A percentile compares a stretch with the other conserved stretches of the same genome.
phyloP scores from a whole-genome alignment of 495 filamentous ascomycete species.

The Lepidopterella palustris region DNA sequence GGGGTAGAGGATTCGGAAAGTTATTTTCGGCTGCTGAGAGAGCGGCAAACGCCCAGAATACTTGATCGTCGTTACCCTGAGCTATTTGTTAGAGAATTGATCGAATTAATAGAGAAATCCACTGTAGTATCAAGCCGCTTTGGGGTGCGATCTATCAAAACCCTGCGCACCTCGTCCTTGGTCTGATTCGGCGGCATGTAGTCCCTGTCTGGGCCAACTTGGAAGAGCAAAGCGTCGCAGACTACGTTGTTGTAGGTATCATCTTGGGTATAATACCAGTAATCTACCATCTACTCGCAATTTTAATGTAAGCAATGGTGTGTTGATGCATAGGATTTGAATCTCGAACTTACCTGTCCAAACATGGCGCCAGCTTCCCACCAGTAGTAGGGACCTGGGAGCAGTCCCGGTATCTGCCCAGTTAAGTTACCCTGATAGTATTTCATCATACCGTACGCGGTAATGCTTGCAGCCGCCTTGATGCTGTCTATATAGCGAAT shows the following conservation, averaged over 20 bases:
- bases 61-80: slow-evolving; percentile 79
- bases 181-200: slow-evolving; percentile 55
- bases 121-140: neutral
- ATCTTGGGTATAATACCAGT: slow-evolving; percentile 73
- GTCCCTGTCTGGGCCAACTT: slow-evolving; percentile 59
- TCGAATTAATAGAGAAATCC: neutral
- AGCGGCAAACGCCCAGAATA: slow-evolving; percentile 77
- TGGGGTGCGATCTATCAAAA: too few species aligned
- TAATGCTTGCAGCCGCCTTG: slow-evolving; percentile 51
- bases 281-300: slow-evolving; percentile 54
- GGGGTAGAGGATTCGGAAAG: slow-evolving; percentile 43
- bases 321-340: neutral
- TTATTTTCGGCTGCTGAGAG: slow-evolving; percentile 77
- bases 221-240: slow-evolving; percentile 58
- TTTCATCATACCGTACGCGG: slow-evolving; percentile 57
- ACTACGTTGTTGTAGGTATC: slow-evolving; percentile 58
- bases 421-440: slow-evolving; percentile 58
- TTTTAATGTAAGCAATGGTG: neutral
- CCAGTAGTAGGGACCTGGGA: slow-evolving; percentile 56
- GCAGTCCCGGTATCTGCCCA: slow-evolving; percentile 56
- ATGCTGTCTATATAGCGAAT: too few species aligned
- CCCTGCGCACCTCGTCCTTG: slow-evolving; percentile 43
- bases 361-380: slow-evolving; percentile 70
- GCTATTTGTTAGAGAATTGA: neutral
- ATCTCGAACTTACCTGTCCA: slow-evolving; percentile 34